Conservation (phyloP, 2,329 filamentous ascomycete genomes). For the Lanzia echinophila region DNA sequence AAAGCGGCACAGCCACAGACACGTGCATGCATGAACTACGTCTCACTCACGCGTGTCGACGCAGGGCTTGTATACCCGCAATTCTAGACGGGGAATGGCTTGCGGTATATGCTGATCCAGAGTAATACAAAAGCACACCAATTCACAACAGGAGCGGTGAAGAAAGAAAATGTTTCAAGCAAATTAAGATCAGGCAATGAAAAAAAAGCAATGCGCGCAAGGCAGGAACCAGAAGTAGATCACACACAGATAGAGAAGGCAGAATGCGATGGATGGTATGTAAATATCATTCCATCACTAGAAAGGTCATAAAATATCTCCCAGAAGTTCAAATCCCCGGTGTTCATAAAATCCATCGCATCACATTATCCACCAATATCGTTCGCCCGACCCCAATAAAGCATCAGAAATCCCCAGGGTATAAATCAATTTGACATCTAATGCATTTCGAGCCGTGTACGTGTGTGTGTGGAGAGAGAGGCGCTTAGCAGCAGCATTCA, state of each 20-base stretch:
- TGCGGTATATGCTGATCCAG: too few relatives aligned
- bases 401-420: too few relatives aligned
- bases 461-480: background rate
- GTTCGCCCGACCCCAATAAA: too few relatives aligned
- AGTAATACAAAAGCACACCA: too few relatives aligned
- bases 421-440: background rate
- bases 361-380: too few relatives aligned
- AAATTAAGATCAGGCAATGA: background rate
- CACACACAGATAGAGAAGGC: too few relatives aligned
- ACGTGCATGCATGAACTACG: too few relatives aligned
- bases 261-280: background rate
- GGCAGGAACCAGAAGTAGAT: too few relatives aligned
- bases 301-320: background rate
- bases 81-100: background rate
- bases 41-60: too few relatives aligned
- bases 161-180: background rate
- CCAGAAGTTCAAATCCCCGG: background rate
- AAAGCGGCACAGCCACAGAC: too few relatives aligned
- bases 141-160: background rate
- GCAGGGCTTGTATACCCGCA: background rate
- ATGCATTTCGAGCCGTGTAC: background rate
- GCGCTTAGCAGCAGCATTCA: slow-evolving; percentile 4
- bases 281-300: background rate
- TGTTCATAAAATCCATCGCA: background rate
- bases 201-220: background rate